phyloP scores from a whole-genome alignment of 139 green algal species.

The Coelastrella sp. region DNA sequence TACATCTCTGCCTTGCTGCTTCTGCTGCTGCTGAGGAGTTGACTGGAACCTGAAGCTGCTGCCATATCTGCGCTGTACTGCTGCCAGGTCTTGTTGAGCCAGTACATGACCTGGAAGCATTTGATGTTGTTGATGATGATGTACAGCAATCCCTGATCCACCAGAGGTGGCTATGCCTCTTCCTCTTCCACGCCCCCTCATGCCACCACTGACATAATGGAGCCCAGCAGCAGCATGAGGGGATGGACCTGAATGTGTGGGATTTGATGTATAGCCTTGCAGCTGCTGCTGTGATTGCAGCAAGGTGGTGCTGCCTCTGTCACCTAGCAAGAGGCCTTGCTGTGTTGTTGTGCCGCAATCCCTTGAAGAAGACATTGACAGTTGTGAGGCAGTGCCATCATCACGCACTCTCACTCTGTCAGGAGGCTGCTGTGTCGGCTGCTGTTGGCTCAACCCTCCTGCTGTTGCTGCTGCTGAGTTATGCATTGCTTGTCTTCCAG shows the following conservation, averaged over 20 bases:
- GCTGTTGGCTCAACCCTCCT: not conserved
- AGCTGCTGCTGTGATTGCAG: not conserved
- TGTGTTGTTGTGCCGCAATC: no score
- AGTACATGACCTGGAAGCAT: constrained; percentile 11
- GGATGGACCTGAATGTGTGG: no score
- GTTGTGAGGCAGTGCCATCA: no score
- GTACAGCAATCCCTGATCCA: not conserved
- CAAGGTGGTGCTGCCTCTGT: not conserved
- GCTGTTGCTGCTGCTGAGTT: constrained; percentile 35
- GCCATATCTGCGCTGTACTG: constrained; percentile 30
- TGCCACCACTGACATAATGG: not conserved
- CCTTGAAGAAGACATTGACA: no score
- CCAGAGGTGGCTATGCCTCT: not conserved
- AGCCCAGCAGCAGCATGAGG: not conserved
- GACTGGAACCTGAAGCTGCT: not conserved
- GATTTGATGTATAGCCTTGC: no score
- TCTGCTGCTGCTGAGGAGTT: constrained; percentile 1
- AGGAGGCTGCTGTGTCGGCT: no score
- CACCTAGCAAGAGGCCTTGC: no score
- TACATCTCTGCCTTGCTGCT: not conserved
- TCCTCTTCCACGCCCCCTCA: not conserved
- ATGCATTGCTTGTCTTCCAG: no score
- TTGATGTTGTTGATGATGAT: not conserved
- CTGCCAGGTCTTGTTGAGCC: not conserved
- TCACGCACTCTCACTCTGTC: no score